Evolutionary conservation across 202 grass and related monocot species (phyloP).

Genomic region (Zizania palustris): DNA sequence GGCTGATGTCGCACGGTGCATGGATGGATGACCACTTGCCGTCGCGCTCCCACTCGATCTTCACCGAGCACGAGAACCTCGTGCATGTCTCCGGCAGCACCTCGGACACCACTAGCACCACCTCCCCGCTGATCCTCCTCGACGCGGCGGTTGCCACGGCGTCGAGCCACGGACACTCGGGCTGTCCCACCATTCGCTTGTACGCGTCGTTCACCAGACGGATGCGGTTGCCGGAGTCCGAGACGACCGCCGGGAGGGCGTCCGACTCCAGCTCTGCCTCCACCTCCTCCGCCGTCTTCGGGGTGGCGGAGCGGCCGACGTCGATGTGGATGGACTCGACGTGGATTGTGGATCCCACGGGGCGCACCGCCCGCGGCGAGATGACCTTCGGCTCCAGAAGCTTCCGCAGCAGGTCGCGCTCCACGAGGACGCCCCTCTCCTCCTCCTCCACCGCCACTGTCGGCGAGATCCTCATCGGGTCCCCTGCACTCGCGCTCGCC

Average conservation of each 20-base stretch:
- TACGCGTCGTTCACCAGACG: slow-evolving; percentile 87
- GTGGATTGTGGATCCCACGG: slow-evolving; percentile 71
- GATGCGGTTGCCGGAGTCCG: slow-evolving; percentile 76
- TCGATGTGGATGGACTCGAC: slow-evolving; percentile 46
- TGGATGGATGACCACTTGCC: slow-evolving; percentile 56
- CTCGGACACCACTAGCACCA: slow-evolving; percentile 55
- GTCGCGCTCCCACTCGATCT: slow-evolving; percentile 77
- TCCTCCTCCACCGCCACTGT: neutral
- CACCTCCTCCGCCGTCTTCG: slow-evolving; percentile 54
- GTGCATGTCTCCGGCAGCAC: slow-evolving; percentile 33
- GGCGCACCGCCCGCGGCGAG: slow-evolving; percentile 66
- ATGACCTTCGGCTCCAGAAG: slow-evolving; percentile 75
- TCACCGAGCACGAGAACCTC: slow-evolving; percentile 66
- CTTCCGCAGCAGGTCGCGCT: slow-evolving; percentile 83
- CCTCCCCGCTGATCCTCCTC: slow-evolving; percentile 82
- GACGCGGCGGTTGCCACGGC: slow-evolving; percentile 49
- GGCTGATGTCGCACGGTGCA: slow-evolving; percentile 66
- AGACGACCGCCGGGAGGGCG: slow-evolving; percentile 65
- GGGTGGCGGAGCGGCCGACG: no score
- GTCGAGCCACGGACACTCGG: slow-evolving; percentile 85
- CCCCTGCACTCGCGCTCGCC: neutral
- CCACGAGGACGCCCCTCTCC: slow-evolving; percentile 52
- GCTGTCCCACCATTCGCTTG: slow-evolving; percentile 83
- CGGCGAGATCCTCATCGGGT: neutral
- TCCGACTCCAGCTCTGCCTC: slow-evolving; percentile 77